Percentiles rank a stretch among this genome's conserved stretches.
Evolutionary conservation across 2,329 filamentous ascomycete species (phyloP).

Genomic region (Fusarium coffeatum): DNA sequence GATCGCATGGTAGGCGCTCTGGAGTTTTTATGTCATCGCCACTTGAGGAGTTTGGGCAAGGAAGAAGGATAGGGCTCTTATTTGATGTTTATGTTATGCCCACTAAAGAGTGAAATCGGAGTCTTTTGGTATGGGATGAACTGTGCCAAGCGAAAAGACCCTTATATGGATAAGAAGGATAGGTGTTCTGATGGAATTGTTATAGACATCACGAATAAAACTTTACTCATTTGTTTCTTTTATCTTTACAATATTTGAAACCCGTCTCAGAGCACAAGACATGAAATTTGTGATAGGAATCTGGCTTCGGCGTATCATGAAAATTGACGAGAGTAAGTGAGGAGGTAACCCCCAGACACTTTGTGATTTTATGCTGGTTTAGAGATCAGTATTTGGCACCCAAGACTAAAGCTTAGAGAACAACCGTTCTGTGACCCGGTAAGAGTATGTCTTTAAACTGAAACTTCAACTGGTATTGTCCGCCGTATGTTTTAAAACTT

Average conservation of each 20-base stretch:
- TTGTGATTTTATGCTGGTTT: background rate
- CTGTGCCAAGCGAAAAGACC: background rate
- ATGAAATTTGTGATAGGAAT: background rate
- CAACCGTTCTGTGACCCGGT: background rate
- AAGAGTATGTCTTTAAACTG: background rate
- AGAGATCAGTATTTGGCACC: background rate
- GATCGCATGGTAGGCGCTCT: constrained; percentile 4
- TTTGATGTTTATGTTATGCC: background rate
- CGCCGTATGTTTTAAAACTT: background rate
- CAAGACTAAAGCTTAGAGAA: background rate
- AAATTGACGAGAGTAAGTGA: background rate
- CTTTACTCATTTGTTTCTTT: constrained; percentile 11
- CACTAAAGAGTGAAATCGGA: background rate
- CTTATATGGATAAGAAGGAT: background rate
- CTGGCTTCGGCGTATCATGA: background rate
- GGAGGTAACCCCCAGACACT: background rate
- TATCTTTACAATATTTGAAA: background rate
- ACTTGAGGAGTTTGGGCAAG: background rate
- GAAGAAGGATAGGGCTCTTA: background rate
- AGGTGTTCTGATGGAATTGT: constrained; percentile 7
- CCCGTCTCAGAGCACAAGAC: background rate
- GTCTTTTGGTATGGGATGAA: background rate
- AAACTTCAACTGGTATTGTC: background rate
- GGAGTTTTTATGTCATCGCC: constrained; percentile 28
- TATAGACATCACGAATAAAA: constrained; percentile 19